Conservation (phyloP, 768 basidiomycete species). For the Russula griseocarnosa region DNA sequence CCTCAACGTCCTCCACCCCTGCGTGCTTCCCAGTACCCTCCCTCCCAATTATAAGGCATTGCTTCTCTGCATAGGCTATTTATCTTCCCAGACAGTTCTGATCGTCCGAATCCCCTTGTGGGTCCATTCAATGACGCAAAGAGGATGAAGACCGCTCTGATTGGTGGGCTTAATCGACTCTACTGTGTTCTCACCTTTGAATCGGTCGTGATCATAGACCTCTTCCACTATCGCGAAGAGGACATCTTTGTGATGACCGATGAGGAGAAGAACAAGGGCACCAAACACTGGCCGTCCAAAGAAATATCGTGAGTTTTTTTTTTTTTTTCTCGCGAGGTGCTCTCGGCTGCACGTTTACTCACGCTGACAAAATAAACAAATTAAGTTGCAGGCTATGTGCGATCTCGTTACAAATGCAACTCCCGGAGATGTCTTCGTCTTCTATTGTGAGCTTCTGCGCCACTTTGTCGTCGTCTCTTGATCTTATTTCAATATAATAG, state of each 20-base stretch:
- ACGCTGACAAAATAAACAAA: background rate
- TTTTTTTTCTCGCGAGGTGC: background rate
- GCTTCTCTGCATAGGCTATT: constrained; percentile 7
- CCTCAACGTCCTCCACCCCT: no score
- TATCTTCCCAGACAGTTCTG: background rate
- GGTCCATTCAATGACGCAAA: constrained; percentile 20
- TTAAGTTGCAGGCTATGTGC: constrained; percentile 21
- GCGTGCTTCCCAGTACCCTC: no score
- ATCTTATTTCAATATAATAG: background rate
- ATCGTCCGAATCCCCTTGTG: background rate
- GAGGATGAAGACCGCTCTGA: constrained; percentile 11
- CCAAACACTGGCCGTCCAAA: constrained; percentile 16
- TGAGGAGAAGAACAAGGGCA: constrained; percentile 4
- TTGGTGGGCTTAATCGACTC: constrained; percentile 12
- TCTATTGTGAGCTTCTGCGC: constrained; percentile 23
- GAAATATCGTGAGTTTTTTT: constrained; percentile 25
- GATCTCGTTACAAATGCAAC: constrained; percentile 20
- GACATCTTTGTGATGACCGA: constrained; percentile 26
- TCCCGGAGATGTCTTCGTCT: constrained; percentile 25
- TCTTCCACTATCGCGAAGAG: constrained; percentile 8
- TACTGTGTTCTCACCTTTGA: background rate
- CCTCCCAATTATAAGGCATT: no score
- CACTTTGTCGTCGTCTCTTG: background rate
- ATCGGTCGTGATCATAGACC: background rate
- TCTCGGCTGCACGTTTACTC: background rate